Conservation (phyloP, 2,329 filamentous ascomycete species). For the Pseudogymnoascus sp. region DNA sequence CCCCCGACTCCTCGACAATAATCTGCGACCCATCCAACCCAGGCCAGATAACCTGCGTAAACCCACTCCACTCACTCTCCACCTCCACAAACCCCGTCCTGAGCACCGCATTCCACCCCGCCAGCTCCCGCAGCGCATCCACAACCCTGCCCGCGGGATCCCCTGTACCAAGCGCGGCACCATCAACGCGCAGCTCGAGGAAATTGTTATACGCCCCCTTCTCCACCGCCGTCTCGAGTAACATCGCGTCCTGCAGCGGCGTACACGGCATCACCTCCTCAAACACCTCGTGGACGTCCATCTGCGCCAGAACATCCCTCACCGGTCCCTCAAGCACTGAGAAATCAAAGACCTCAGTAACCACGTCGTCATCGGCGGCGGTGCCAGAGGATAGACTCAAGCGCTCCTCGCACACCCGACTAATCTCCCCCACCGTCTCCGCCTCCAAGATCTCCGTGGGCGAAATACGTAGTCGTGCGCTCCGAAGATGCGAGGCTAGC, state of each 20-base stretch:
- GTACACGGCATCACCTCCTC: conserved; percentile 53
- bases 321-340: background rate
- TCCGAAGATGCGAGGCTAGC: conserved; percentile 56
- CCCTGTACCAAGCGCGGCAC: conserved; percentile 25
- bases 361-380: too few relatives aligned
- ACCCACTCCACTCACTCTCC: conserved; percentile 35
- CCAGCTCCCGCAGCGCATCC: conserved; percentile 42
- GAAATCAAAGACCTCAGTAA: background rate
- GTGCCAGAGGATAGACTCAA: too few relatives aligned
- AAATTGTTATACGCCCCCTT: conserved; percentile 66
- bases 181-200: conserved; percentile 44
- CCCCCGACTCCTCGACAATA: conserved; percentile 29
- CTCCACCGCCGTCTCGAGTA: conserved; percentile 59
- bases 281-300: conserved; percentile 21
- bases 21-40: conserved; percentile 37
- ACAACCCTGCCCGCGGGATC: conserved; percentile 42
- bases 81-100: conserved; percentile 63
- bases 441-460: conserved; percentile 55
- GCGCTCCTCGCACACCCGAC: conserved; percentile 25
- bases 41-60: conserved; percentile 58
- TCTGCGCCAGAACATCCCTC: background rate
- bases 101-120: conserved; percentile 54
- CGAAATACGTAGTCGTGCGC: conserved; percentile 43
- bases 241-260: conserved; percentile 69
- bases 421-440: conserved; percentile 36